Evolutionary conservation across 2,329 filamentous ascomycete species (phyloP), one percentile per base, ranked within the genome.

Genomic region (Claviceps sp.): DNA sequence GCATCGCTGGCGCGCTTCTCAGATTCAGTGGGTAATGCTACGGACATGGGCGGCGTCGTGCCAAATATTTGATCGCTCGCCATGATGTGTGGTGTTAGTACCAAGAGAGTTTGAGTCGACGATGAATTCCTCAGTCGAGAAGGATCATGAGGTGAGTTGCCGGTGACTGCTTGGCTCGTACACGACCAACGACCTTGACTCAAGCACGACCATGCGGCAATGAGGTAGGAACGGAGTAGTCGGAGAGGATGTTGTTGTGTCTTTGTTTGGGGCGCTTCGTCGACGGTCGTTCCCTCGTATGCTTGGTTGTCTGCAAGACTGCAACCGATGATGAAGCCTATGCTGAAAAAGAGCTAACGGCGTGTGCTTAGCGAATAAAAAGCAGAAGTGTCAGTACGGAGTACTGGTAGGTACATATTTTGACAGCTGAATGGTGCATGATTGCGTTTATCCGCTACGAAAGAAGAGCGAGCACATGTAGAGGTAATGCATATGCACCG

Each of bases 41-140:
- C 77, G 20, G 89, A 95, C 40, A 98, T 87, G 47, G 93, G 85
- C 60, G 84, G 84, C 54, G 89, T 96, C 47, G 94, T 79, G 62
- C 91, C 91, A 55, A 59, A 71, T 58, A 61, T 62, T 50, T 70
- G 69, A 50, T 70, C 66, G 54, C 63, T 62, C 45, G 65, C 56
- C 68, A 71, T 72, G 48, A 50, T 46, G 24, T 42, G 50, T 50
- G 24, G n/a, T 43, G 48, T 11, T 18, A 34, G 30, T 47, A 37
- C 43, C 18, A 24, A 9, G 7, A 42, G 44, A 26, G 38, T 24
- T 24, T 18, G 42, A 34, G 30, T 7, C 37, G 22, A 20, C 22
- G 18, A 24, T 26, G 50, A 24, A 7, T 46, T 46, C 36, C 47
- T 26, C 38, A 26, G 30, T 50, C 37, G 9, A 18, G 22, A 8